These are phyloP conservation scores for Vitis riparia DNA, from an alignment of 164 flowering plant genomes.

Conservation along the genomic window DNA sequence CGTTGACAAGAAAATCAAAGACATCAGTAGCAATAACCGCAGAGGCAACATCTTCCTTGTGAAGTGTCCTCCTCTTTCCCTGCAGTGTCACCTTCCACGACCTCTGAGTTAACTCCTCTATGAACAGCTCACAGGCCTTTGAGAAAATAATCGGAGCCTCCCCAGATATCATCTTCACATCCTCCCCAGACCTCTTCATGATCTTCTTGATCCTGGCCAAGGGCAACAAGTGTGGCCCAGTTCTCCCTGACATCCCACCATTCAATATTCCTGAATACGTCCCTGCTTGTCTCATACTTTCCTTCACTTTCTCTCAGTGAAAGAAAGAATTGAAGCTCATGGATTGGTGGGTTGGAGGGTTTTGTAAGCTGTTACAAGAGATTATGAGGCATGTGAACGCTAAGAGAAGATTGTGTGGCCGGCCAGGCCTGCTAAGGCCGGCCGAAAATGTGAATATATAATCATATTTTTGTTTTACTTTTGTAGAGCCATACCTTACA, in stretches of 20 bases:
- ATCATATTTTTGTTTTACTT: too few relatives aligned
- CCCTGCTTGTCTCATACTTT: constrained; percentile 56
- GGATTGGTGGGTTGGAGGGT: too few relatives aligned
- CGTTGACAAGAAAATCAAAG: constrained; percentile 62
- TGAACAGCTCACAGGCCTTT: constrained; percentile 71
- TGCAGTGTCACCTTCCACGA: constrained; percentile 62
- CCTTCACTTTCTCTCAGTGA: neutral
- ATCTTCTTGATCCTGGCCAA: constrained; percentile 83
- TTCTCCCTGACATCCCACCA: constrained; percentile 42
- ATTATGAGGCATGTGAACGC: neutral
- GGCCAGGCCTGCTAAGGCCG: constrained; percentile 39
- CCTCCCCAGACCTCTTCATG: constrained; percentile 68
- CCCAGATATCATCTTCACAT: constrained; percentile 76
- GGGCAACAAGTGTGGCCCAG: constrained; percentile 62
- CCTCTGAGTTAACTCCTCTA: constrained; percentile 54
- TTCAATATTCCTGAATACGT: constrained; percentile 42
- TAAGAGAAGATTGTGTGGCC: neutral
- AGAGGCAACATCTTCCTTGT: constrained; percentile 58
- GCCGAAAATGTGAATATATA: constrained; percentile 12
- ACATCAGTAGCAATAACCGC: constrained; percentile 60
- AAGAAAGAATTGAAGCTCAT: neutral
- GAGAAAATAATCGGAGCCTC: constrained; percentile 78
- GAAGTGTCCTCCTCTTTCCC: constrained; percentile 63
- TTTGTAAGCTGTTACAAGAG: too few relatives aligned
- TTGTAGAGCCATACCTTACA: too few relatives aligned